A percentile compares a stretch with the other conserved stretches of the same genome.
These are phyloP conservation scores for Chalara sp. DNA, from an alignment of 2,329 filamentous ascomycete genomes.

Conservation along the genomic window DNA sequence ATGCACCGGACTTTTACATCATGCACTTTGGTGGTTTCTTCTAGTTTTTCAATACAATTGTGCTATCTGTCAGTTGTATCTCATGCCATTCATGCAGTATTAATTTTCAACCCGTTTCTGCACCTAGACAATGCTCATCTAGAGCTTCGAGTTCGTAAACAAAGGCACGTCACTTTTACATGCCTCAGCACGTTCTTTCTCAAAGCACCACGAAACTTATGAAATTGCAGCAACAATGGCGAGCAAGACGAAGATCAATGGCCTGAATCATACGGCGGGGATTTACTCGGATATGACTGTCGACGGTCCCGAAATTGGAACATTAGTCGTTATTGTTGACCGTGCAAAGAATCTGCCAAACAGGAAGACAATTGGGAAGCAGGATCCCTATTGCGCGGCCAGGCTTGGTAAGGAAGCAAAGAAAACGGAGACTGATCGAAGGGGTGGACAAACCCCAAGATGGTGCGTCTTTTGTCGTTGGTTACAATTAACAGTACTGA, in stretches of 20 bases:
- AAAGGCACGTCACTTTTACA: background rate
- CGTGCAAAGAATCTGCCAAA: constrained; percentile 96
- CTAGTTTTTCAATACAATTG: too few species aligned
- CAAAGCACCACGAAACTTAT: background rate
- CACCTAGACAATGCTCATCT: background rate
- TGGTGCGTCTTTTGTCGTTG: constrained; percentile 56
- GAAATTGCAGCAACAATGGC: constrained; percentile 35
- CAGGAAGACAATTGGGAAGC: constrained; percentile 94
- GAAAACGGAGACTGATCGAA: constrained; percentile 89
- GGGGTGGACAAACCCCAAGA: constrained; percentile 90
- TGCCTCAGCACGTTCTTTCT: background rate
- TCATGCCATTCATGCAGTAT: background rate
- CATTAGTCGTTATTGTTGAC: constrained; percentile 85
- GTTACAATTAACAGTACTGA: constrained; percentile 9
- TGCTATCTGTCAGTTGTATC: too few species aligned
- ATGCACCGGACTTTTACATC: too few species aligned
- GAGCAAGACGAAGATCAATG: constrained; percentile 45
- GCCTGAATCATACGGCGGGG: constrained; percentile 73
- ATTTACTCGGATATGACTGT: constrained; percentile 93
- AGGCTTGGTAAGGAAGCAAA: constrained; percentile 93
- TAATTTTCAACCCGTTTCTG: background rate
- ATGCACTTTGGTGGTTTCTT: too few species aligned
- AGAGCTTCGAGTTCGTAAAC: background rate
- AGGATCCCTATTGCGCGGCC: constrained; percentile 94
- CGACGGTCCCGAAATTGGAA: constrained; percentile 90